Percentiles rank a stretch among this genome's conserved stretches.
Conservation (phyloP, 169 alveolate genomes). For the Babesia bigemina region DNA sequence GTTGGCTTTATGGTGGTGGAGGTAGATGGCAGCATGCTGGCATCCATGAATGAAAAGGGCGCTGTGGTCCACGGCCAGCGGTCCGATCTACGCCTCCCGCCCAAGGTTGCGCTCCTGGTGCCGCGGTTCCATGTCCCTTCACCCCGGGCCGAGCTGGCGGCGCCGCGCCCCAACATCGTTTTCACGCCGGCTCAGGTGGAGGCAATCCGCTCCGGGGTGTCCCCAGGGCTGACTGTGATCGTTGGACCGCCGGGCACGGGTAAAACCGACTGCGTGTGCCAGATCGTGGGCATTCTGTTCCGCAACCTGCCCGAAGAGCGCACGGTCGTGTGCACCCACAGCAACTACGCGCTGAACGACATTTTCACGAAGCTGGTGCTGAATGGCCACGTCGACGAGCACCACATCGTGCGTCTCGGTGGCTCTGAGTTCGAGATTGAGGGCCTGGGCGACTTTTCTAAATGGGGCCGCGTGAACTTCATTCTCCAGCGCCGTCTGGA, state of each 20-base stretch:
- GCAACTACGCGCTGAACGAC: conserved; percentile 90
- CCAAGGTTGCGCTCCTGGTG: conserved; percentile 21
- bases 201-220: conserved; percentile 87
- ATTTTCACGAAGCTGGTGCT: conserved; percentile 87
- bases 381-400: conserved; percentile 86
- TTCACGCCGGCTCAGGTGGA: conserved; percentile 84
- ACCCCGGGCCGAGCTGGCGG: neutral
- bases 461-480: conserved; percentile 87
- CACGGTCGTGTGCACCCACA: conserved; percentile 86
- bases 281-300: conserved; percentile 88
- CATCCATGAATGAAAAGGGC: neutral
- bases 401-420: conserved; percentile 90
- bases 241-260: conserved; percentile 95
- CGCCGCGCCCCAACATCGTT: conserved; percentile 4
- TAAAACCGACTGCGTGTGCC: conserved; percentile 90
- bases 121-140: conserved; percentile 9
- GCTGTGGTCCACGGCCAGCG: conserved; percentile 2
- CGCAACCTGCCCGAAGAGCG: conserved; percentile 86
- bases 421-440: conserved; percentile 86
- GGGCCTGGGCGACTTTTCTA: conserved; percentile 76
- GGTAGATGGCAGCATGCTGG: conserved; percentile 14
- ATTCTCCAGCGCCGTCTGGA: conserved; percentile 80
- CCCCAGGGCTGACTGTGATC: conserved; percentile 88
- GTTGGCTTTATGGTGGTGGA: conserved; percentile 1
- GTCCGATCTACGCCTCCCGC: neutral